Percentiles rank a stretch among this genome's conserved stretches.
Conservation (phyloP, 768 basidiomycete genomes). For the Tylopilus plumbeoviolaceoides region DNA sequence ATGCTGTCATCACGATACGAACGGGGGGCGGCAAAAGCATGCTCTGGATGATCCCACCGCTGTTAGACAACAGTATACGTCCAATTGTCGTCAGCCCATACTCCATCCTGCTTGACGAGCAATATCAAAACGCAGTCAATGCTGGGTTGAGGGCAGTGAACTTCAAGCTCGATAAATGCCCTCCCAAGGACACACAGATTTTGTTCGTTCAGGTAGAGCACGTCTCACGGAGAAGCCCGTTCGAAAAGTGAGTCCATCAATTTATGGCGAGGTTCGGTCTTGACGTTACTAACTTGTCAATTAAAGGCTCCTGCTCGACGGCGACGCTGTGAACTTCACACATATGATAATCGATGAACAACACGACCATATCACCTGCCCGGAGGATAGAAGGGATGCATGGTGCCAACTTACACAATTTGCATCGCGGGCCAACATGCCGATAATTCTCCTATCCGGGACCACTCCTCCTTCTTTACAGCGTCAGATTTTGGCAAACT, state of each 20-base stretch:
- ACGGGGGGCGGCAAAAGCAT: background rate
- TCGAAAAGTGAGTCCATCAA: background rate
- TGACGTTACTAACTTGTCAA: too few species aligned
- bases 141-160: background rate
- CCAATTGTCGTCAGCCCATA: background rate
- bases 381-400: background rate
- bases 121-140: background rate
- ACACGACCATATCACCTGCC: constrained; percentile 1
- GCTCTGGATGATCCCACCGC: background rate
- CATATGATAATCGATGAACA: too few species aligned
- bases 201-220: background rate
- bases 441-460: background rate
- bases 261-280: too few species aligned
- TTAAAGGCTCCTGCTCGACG: too few species aligned
- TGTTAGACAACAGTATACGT: background rate
- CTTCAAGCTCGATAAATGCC: background rate
- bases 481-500: background rate
- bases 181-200: background rate
- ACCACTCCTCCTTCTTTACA: background rate
- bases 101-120: background rate
- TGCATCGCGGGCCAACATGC: background rate
- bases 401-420: background rate
- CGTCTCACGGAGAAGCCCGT: background rate
- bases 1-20: too few species aligned
- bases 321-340: too few species aligned